Base-by-base conservation (phyloP, 73 alveolate species). In the Stentor roeselii region DNA sequence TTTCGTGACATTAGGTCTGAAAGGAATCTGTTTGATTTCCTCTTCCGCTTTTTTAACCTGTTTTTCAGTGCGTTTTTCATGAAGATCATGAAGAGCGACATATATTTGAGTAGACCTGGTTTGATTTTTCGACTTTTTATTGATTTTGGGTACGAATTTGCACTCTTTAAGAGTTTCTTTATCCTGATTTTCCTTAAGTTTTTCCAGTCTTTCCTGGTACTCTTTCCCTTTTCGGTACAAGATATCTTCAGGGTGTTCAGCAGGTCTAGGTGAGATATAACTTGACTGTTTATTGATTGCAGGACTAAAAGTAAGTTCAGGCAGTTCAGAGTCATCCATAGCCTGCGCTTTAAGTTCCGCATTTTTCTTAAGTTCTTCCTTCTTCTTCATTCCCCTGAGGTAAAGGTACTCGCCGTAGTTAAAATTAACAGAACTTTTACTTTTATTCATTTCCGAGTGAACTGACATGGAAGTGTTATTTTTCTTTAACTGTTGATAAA, bases 251-350 rank as follows among this genome's bases (percentile, higher is more conserved):
- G 80, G n/a, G 21, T 2, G 21, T 30, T 67, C 80, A 30, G 34
- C 21, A 2, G 27, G 21, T 67, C 80, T 67, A 21, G 80, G 80
- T 14, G 80, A 67, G 0, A 32, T 0, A 36, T 27, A 36, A 21
- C 41, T 21, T n/a, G 42, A 15, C 15, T 21, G 21, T 32, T 67
- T 67, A 67, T 67, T 67, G 37, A 67, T 67, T 30, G 37, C 11
- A 27, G 80, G 80, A n/a, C n/a, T 67, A 67, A 67, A 67, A 21
- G 80, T 67, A 27, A 67, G 80, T 40, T 67, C 80, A 21, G n/a
- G n/a, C 14, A 32, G 41, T 0, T 21, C n/a, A 11, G n/a, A 21
- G n/a, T 67, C 80, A 1, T 30, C 80, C 11, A 30, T 67, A 0
- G 80, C 80, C 34, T 1, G 80, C 41, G 21, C 21, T 2, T 34